Base-by-base conservation (phyloP, 2,329 filamentous ascomycete genomes). In the Periconia sp. region DNA sequence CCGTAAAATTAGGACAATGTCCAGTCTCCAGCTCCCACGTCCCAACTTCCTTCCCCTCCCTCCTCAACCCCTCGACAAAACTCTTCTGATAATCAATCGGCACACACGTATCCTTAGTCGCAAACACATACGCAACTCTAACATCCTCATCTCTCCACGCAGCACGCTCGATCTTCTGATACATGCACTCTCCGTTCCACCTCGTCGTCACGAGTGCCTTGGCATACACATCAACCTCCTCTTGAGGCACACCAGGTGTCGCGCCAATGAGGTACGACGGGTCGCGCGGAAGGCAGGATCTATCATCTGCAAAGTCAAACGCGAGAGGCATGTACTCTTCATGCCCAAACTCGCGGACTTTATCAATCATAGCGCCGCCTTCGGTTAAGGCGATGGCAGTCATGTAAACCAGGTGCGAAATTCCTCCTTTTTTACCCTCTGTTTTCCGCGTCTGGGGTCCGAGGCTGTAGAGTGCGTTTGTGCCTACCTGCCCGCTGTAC, bases 361-460 rank as follows among this genome's bases (percentile, higher is more conserved):
- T 42, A 21, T 41, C 38, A 13, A 52, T 44, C 45, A 48, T 47
- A 15, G 24, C 21, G 25, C 26, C 24, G 8, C 35, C 43, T 24
- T 36, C 39, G 16, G 16, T 17, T 6, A 36, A 13, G 15, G 49
- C 46, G 29, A 25, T 46, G 10, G 52, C 52, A 2, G 40, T 26
- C 38, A 55, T 36, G 34, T 52, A 54, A 8, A 54, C 46, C 15
- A 54, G 39, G 13, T 51, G 35, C n/a, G 43, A 23, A n/a, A 51
- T 26, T 3, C 50, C 50, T 13, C 43, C 46, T 4, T 28, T 29
- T 12, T 23, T 16, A 33, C 29, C 30, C 3, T n/a, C 15, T 33
- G 16, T 21, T 4, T 10, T 12, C 4, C 12, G n/a, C 13, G 18
- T 15, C 15, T 18, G 4, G 9, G 12, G 5, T 10, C 22, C 16